Evolutionary conservation across 768 basidiomycete genomes (phyloP), one percentile per base, ranked within the genome.

Genomic region (Agaricus blazei): DNA sequence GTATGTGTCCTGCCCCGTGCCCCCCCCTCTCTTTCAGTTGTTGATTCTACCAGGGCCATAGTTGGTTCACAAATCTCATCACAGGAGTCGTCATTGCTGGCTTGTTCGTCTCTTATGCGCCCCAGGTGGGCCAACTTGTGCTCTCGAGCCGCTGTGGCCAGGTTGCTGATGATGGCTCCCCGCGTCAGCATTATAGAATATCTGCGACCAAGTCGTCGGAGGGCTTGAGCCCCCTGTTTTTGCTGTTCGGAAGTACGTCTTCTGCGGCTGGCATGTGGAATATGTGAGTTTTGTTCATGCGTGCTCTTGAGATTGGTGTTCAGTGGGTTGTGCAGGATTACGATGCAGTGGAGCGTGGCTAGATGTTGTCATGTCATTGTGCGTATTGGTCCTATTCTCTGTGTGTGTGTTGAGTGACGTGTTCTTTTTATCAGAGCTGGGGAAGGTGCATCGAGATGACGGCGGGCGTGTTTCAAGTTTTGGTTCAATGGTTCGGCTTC

Each of bases 221-320:
- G 61, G 97, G 97, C 0, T 84, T 98, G 59, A 94, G 90, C 58
- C 93, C 95, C 14, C 87, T 89, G 81, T 98, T 90, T 64, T 73
- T 98, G 34, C 75, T 98, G 4, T 81, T 98, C 0, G 97, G 97
- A 85, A 19, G 19, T 19, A 19, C 19, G 19, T 19, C 19, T 19
- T 19, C 19, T 19, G 19, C 19, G 19, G 19, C 90, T 0, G 89
- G 80, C 1, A 81, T 94, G 80, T 72, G 95, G 48, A 97, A 97
- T 67, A 84, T 96, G 84, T 89, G 61, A 49, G 81, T 67, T 9
- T 28, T 27, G 49, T 27, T 23, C 19, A n/a, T 27, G 9, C n/a
- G 29, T 28, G 37, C 48, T 7, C 23, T 29, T 14, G 9, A 24
- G 15, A 31, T 48, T 37, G 44, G 61, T 45, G 48, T 31, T 42